A percentile compares a stretch with the other conserved stretches of the same genome.
These are phyloP conservation scores for Kodamaea arcana DNA, from an alignment of 1,139 yeast genomes.

Conservation along the genomic window DNA sequence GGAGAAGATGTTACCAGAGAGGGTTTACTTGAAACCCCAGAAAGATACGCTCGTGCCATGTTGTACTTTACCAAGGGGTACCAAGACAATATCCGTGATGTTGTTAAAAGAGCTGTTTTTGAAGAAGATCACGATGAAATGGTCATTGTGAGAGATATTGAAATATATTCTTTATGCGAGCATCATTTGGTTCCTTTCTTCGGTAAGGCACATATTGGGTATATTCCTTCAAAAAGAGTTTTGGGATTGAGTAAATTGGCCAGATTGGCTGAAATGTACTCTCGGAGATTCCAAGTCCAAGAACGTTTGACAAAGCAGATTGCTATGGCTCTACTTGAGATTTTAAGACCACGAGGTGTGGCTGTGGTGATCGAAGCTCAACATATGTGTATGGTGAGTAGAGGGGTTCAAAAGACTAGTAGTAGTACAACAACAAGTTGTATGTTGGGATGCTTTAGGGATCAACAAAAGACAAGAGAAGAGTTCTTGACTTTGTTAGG, in stretches of 20 bases:
- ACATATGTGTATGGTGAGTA: slow-evolving; percentile 99
- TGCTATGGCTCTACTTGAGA: slow-evolving; percentile 91
- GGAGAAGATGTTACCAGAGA: slow-evolving; percentile 92
- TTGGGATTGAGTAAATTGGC: slow-evolving; percentile 92
- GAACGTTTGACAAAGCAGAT: slow-evolving; percentile 95
- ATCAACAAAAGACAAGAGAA: slow-evolving; percentile 91
- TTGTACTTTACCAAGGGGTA: slow-evolving; percentile 93
- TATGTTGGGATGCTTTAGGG: slow-evolving; percentile 94
- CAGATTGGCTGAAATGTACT: slow-evolving; percentile 93
- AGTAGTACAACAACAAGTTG: slow-evolving; percentile 93
- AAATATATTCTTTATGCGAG: slow-evolving; percentile 88
- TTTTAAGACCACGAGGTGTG: slow-evolving; percentile 90
- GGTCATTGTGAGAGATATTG: slow-evolving; percentile 96
- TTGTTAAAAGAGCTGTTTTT: slow-evolving; percentile 90
- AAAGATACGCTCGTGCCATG: slow-evolving; percentile 95
- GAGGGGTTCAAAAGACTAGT: slow-evolving; percentile 96
- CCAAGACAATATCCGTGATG: slow-evolving; percentile 87
- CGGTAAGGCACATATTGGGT: slow-evolving; percentile 95
- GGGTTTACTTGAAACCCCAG: slow-evolving; percentile 92
- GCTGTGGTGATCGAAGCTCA: slow-evolving; percentile 98
- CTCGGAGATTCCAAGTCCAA: slow-evolving; percentile 93
- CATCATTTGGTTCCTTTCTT: slow-evolving; percentile 96
- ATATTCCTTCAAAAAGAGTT: slow-evolving; percentile 93
- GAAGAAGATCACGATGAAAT: slow-evolving; percentile 98
- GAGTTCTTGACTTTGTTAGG: slow-evolving; percentile 85